These are phyloP conservation scores for Fraxinus nigra DNA, from an alignment of 305 asterid species.

Conservation along the genomic window DNA sequence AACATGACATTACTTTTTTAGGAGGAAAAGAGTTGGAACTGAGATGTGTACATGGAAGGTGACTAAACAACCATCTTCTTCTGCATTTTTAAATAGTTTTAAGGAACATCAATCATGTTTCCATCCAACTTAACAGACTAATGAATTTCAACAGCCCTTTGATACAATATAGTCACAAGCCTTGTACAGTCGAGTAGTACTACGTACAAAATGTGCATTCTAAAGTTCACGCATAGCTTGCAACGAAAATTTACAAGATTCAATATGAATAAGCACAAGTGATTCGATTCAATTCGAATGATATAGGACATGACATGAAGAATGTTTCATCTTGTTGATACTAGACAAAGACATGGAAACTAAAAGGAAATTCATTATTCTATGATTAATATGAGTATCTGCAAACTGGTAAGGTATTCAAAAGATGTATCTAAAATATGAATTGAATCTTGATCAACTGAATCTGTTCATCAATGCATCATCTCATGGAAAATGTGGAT, in stretches of 20 bases:
- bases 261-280: conserved; percentile 1
- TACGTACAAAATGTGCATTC: neutral
- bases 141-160: conserved; percentile 19
- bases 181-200: neutral
- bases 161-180: neutral
- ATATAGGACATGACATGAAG: neutral
- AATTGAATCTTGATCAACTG: neutral
- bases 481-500: neutral
- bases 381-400: neutral
- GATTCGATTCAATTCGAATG: neutral
- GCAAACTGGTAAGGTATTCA: neutral
- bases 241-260: neutral
- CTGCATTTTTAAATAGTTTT: conserved; percentile 19
- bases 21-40: conserved; percentile 21
- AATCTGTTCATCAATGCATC: neutral
- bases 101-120: conserved; percentile 25
- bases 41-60: conserved; percentile 29
- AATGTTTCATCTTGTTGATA: neutral
- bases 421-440: neutral
- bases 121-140: conserved; percentile 22
- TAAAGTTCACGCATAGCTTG: conserved; percentile 5
- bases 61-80: conserved; percentile 38
- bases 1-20: neutral
- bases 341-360: neutral
- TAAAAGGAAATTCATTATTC: neutral